Conservation (phyloP, 345 rosid species). For the Sonneratia alba region DNA sequence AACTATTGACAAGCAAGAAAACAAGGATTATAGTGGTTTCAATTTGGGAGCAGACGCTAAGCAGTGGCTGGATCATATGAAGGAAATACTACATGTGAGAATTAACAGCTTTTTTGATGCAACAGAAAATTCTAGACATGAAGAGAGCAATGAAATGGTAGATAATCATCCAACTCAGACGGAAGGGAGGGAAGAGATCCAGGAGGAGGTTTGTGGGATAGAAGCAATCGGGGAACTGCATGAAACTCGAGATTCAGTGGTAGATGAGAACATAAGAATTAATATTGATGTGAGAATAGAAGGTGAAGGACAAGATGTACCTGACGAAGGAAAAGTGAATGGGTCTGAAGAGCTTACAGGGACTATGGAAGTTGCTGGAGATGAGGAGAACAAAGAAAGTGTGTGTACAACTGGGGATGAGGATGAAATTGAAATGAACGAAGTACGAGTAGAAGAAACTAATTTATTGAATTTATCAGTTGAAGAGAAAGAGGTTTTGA, state of each 20-base stretch:
- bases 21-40: slow-evolving; percentile 12
- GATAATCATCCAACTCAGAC: slow-evolving; percentile 1
- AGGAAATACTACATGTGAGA: slow-evolving; percentile 13
- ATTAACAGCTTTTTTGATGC: slow-evolving; percentile 11
- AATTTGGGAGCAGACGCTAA: slow-evolving; percentile 8
- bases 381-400: slow-evolving; percentile 1
- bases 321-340: neutral
- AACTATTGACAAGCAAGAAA: slow-evolving; percentile 11
- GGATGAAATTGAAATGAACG: slow-evolving; percentile 22
- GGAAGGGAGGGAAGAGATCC: slow-evolving; percentile 5
- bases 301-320: neutral
- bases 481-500: neutral
- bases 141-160: slow-evolving; percentile 12
- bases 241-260: neutral
- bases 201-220: slow-evolving; percentile 16
- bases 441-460: slow-evolving; percentile 14
- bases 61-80: slow-evolving; percentile 9
- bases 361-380: neutral
- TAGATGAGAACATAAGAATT: neutral
- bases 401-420: slow-evolving; percentile 6
- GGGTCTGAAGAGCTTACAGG: neutral
- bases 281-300: neutral
- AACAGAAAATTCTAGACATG: slow-evolving; percentile 9
- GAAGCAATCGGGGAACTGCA: slow-evolving; percentile 13
- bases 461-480: neutral